phyloP scores from a whole-genome alignment of 352 stramenopile species.

The Globisporangium abappressorium region DNA sequence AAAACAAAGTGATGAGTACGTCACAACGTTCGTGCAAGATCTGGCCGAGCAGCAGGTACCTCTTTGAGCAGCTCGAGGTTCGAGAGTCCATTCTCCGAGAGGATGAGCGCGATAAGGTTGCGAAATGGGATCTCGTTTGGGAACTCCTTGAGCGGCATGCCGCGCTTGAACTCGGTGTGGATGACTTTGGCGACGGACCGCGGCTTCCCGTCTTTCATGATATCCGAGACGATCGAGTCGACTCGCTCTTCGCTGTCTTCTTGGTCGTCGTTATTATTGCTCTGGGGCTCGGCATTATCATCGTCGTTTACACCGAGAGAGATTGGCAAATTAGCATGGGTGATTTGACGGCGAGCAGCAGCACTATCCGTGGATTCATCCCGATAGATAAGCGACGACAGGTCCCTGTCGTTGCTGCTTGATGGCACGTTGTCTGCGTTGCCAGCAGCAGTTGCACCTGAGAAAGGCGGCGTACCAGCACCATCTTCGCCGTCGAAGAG shows the following conservation, averaged over 20 bases:
- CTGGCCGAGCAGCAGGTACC: slow-evolving; percentile 22
- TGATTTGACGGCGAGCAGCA: not conserved
- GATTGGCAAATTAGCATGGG: not conserved
- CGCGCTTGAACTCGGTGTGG: slow-evolving; percentile 47
- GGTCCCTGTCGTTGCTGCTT: slow-evolving; percentile 21
- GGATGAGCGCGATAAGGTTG: slow-evolving; percentile 58
- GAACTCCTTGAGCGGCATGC: slow-evolving; percentile 44
- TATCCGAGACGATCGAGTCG: slow-evolving; percentile 41
- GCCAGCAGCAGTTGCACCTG: not conserved
- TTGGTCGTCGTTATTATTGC: slow-evolving; percentile 22
- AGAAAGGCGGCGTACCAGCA: not conserved
- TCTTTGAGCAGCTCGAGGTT: slow-evolving; percentile 55
- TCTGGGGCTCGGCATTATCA: not conserved
- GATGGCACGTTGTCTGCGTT: not conserved
- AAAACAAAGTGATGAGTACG: not conserved
- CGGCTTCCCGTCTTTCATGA: slow-evolving; percentile 55
- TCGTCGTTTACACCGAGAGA: not conserved
- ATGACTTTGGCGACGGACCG: slow-evolving; percentile 47
- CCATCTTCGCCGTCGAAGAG: slow-evolving; percentile 17
- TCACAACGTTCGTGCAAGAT: not conserved
- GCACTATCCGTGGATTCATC: slow-evolving; percentile 2
- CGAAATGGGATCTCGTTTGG: slow-evolving; percentile 47
- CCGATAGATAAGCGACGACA: slow-evolving; percentile 33
- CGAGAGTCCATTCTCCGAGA: slow-evolving; percentile 55
- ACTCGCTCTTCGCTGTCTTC: slow-evolving; percentile 35